These are phyloP conservation scores for Globisporangium spiculum DNA, from an alignment of 352 stramenopile species.

Conservation along the genomic window DNA sequence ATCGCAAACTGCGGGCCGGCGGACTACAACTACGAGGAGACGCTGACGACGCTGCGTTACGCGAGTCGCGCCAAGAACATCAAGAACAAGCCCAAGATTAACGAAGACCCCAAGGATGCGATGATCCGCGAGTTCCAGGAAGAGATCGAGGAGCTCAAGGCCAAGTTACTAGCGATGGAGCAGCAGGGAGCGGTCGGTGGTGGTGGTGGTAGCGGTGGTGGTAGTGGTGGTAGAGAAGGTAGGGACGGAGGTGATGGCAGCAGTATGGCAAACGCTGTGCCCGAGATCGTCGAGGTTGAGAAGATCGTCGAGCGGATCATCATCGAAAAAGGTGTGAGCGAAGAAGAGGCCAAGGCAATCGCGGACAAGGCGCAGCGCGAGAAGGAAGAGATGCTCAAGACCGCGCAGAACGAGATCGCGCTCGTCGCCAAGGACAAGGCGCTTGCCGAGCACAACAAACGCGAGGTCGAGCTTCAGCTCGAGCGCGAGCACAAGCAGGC, in stretches of 20 bases:
- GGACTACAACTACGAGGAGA: conserved; percentile 98
- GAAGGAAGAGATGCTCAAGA: conserved; percentile 71
- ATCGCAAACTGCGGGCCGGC: conserved; percentile 96
- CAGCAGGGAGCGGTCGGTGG: conserved; percentile 27
- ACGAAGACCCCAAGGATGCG: conserved; percentile 97
- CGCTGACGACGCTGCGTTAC: conserved; percentile 95
- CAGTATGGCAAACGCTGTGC: conserved; percentile 8
- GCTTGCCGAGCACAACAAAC: conserved; percentile 84
- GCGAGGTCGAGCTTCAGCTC: conserved; percentile 81
- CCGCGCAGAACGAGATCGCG: conserved; percentile 67
- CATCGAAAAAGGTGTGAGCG: conserved; percentile 80
- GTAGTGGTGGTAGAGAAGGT: not conserved
- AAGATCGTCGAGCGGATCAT: conserved; percentile 85
- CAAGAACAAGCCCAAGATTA: conserved; percentile 99
- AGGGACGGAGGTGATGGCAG: not conserved
- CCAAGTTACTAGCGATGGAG: conserved; percentile 62
- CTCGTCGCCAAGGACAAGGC: conserved; percentile 77
- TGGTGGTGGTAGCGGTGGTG: conserved; percentile 9
- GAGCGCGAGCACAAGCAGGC: conserved; percentile 84
- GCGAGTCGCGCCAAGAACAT: conserved; percentile 99
- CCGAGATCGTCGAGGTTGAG: conserved; percentile 70
- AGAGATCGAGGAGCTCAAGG: conserved; percentile 90
- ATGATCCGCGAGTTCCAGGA: conserved; percentile 97
- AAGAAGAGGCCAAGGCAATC: conserved; percentile 72
- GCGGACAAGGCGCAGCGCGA: conserved; percentile 69